Base-by-base conservation (phyloP, 2,329 filamentous ascomycete genomes). In the Colletotrichum tanaceti region DNA sequence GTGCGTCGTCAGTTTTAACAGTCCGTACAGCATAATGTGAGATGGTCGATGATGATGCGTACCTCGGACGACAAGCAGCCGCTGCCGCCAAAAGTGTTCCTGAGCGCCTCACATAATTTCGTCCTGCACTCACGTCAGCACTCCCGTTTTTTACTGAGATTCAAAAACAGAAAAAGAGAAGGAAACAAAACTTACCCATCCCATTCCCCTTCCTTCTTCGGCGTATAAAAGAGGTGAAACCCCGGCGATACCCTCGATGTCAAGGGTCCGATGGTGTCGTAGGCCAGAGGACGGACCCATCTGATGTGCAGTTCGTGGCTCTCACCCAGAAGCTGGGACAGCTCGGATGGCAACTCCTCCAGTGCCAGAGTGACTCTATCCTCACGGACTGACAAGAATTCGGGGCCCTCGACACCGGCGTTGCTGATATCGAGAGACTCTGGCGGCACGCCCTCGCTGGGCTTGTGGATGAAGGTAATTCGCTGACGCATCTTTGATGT, bases 151-250 rank as follows among this genome's bases (percentile, higher is more conserved):
- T 14, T 16, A 52, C 4, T 10, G 24, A 20, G 5, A 18, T 11
- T 11, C 14, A 22, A 57, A 58, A 64, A 35, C 7, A 2, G 10
- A 35, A 11, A 7, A 11, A 7, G 3, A 11, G 2, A 35, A 35
- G 32, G 7, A 35, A 35, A 35, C 32, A 35, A n/a, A 24, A 71
- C 75, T 65, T 71, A 77, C 73, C 72, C 74, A 22, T 76, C 72
- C 35, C 71, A 72, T 53, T 71, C 71, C 10, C 73, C 76, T 32
- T 79, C 76, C 39, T 80, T 76, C 6, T 78, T 77, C 0, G 91
- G 91, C 0, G 91, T 92, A 76, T 90, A 94, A 74, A 92, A 92
- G 32, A 94, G 83, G 81, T 98, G 94, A 24, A 98, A 81, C 3
- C 95, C 95, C 0, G 94, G 90, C 2, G 93, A 89, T 16, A 94